Evolutionary conservation across 805 yeast genomes (phyloP).

Genomic region (Teunomyces barrocoloradensis): DNA sequence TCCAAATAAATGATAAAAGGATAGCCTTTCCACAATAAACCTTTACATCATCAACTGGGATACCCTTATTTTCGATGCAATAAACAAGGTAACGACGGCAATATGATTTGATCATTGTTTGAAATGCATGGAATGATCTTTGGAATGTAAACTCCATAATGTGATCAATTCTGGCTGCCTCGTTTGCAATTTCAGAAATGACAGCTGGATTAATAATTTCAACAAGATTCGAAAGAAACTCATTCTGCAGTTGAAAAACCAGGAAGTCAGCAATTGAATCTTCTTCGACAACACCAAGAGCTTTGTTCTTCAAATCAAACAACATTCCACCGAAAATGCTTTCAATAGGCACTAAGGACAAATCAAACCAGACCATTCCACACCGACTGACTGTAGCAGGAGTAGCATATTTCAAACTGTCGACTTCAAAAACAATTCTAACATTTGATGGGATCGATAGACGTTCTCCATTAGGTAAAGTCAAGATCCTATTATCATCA

Average conservation of each 20-base stretch:
- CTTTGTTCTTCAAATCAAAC: conserved; percentile 15
- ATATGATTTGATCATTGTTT: conserved; percentile 38
- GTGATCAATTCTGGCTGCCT: conserved; percentile 38
- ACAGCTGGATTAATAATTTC: conserved; percentile 1
- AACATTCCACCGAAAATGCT: conserved; percentile 13
- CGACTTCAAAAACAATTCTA: conserved; percentile 74
- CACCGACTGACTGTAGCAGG: conserved; percentile 93
- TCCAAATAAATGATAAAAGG: conserved; percentile 52
- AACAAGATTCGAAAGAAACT: conserved; percentile 18
- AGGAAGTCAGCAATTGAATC: conserved; percentile 4
- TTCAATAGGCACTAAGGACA: conserved; percentile 17
- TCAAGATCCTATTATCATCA: conserved; percentile 80
- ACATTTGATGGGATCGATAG: conserved; percentile 62
- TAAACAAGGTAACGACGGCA: conserved; percentile 21
- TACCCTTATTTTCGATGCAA: conserved; percentile 7
- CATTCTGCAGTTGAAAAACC: conserved; percentile 9
- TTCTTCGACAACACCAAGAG: conserved; percentile 11
- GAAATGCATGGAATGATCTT: conserved; percentile 39
- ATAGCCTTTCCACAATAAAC: conserved; percentile 31
- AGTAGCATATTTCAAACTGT: conserved; percentile 63
- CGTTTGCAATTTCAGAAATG: conserved; percentile 2
- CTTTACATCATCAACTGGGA: conserved; percentile 21
- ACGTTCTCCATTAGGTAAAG: conserved; percentile 89
- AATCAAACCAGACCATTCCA: conserved; percentile 79
- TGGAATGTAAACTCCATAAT: conserved; percentile 47